These are phyloP conservation scores for Xylaria bambusicola DNA, from an alignment of 495 filamentous ascomycete genomes.

Conservation along the genomic window DNA sequence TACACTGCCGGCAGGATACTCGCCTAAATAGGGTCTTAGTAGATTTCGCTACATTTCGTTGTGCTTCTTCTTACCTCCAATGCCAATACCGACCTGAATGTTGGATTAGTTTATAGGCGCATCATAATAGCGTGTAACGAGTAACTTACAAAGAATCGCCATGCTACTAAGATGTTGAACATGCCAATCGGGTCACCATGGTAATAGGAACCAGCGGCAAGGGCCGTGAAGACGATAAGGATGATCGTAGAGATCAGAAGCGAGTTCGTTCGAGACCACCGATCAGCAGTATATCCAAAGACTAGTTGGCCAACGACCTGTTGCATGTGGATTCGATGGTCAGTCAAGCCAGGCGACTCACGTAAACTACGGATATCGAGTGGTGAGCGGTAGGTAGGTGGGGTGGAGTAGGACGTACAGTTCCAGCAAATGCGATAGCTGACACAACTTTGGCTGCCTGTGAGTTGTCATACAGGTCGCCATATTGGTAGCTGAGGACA, in stretches of 20 bases:
- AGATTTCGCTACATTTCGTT: conserved; percentile 60
- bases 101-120: conserved; percentile 10
- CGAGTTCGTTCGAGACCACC: conserved; percentile 80
- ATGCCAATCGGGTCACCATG: conserved; percentile 65
- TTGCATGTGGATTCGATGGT: conserved; percentile 1
- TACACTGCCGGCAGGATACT: conserved; percentile 89
- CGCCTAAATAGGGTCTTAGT: conserved; percentile 64
- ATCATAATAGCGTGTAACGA: not conserved
- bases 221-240: conserved; percentile 80
- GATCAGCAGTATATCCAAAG: conserved; percentile 81
- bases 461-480: conserved; percentile 62
- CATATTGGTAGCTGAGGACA: conserved; percentile 65
- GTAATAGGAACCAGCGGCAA: conserved; percentile 75
- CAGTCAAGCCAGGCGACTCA: conserved; percentile 10
- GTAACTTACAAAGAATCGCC: conserved; percentile 73
- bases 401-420: conserved; percentile 42
- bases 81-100: conserved; percentile 52
- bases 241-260: conserved; percentile 79
- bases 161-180: conserved; percentile 81
- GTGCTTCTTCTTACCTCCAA: conserved; percentile 72
- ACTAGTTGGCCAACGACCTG: conserved; percentile 72
- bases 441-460: conserved; percentile 68
- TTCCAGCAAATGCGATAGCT: conserved; percentile 85
- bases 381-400: not conserved
- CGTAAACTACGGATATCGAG: no score